Evolutionary conservation across 2,329 filamentous ascomycete species (phyloP), one percentile per base, ranked within the genome.

Genomic region (Fusarium buxicola): DNA sequence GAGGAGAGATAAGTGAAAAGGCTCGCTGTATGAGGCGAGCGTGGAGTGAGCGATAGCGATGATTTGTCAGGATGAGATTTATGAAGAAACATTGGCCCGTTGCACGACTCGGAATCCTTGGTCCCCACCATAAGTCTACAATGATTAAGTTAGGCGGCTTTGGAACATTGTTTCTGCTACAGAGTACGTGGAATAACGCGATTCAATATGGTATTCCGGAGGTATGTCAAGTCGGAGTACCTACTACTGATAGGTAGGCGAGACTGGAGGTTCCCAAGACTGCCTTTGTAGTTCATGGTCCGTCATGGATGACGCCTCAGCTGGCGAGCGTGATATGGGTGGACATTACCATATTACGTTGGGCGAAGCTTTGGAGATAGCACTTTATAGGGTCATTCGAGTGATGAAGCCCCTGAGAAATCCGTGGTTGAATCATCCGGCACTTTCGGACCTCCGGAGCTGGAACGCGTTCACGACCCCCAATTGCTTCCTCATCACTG

Each of bases 21-120:
- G 46, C 41, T 68, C 43, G 56, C 54, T 54, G 63, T 54, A 44
- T 69, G 68, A 70, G 68, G 64, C 63, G 60, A 63, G 12, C 52
- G 56, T 57, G 64, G 65, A 56, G 39, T 45, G 51, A 67, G 45
- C 46, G 56, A 62, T 61, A 55, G 34, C 53, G 54, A 48, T 71
- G 69, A 71, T 71, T 71, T 71, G 69, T 71, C 63, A 71, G 65
- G 53, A 48, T 38, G 38, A 62, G 57, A 54, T 63, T 61, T 52
- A 49, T 25, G 16, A 5, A 55, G 47, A 28, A 43, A 35, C 48
- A 38, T 57, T 54, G 55, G 65, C 44, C 61, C 64, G 62, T 62
- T 70, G 47, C 41, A 66, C 16, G 31, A 58, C 52, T 55, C 34
- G 41, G 43, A 55, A 53, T 56, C 49, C 55, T 58, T 53, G 18